Conservation (phyloP, 768 basidiomycete species). For the Boletus rubroflammeus region DNA sequence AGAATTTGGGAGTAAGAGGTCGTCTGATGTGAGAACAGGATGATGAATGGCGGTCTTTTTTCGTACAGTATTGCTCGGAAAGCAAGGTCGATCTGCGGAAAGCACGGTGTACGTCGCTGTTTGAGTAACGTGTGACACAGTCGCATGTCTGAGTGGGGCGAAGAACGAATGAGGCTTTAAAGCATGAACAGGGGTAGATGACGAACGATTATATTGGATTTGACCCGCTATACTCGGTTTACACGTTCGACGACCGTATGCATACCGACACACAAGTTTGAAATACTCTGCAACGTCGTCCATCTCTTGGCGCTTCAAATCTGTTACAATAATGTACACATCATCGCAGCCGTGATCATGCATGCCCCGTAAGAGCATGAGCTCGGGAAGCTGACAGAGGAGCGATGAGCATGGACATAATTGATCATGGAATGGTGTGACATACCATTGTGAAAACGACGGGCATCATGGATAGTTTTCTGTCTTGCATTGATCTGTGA, state of each 20-base stretch:
- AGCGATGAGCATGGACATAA: neutral
- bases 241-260: slow-evolving; percentile 54
- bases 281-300: slow-evolving; percentile 78
- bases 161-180: slow-evolving; percentile 5
- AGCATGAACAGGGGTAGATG: neutral
- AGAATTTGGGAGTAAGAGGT: slow-evolving; percentile 80
- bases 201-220: slow-evolving; percentile 71
- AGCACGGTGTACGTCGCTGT: slow-evolving; percentile 72
- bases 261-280: slow-evolving; percentile 64
- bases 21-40: slow-evolving; percentile 76
- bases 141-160: slow-evolving; percentile 49
- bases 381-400: slow-evolving; percentile 59
- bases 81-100: slow-evolving; percentile 77
- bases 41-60: slow-evolving; percentile 71
- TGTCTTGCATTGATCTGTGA: slow-evolving; percentile 70
- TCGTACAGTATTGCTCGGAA: slow-evolving; percentile 74
- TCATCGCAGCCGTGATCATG: slow-evolving; percentile 78
- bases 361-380: slow-evolving; percentile 79
- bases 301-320: slow-evolving; percentile 77
- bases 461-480: slow-evolving; percentile 72
- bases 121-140: slow-evolving; percentile 62
- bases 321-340: slow-evolving; percentile 74
- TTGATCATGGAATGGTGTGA: neutral
- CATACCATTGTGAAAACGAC: slow-evolving; percentile 78
- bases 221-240: slow-evolving; percentile 65